phyloP scores from a whole-genome alignment of 768 basidiomycete species.

The Amylocystis lapponica region DNA sequence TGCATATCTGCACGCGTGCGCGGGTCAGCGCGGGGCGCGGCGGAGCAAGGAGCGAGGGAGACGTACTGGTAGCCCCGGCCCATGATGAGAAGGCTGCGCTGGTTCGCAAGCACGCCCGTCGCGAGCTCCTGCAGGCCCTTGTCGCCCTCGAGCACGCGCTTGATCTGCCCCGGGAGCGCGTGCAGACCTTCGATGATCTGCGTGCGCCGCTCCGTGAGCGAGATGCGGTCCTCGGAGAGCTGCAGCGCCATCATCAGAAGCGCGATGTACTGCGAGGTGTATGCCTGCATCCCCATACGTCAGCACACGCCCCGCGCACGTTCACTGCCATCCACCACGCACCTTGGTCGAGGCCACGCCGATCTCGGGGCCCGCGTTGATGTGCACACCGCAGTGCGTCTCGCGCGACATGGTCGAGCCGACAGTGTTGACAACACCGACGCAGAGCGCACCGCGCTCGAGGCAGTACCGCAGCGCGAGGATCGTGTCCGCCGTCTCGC shows the following conservation, averaged over 20 bases:
- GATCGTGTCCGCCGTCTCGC: constrained; percentile 98
- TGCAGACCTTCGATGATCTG: constrained; percentile 93
- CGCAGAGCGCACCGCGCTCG: constrained; percentile 92
- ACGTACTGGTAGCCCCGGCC: constrained; percentile 94
- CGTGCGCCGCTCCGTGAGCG: constrained; percentile 82
- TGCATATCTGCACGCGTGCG: constrained; percentile 58
- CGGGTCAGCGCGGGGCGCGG: background rate
- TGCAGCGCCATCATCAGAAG: constrained; percentile 98
- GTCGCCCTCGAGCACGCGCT: constrained; percentile 79
- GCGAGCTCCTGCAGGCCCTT: constrained; percentile 74
- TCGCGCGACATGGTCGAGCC: constrained; percentile 97
- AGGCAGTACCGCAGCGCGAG: constrained; percentile 93
- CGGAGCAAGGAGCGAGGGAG: constrained; percentile 1
- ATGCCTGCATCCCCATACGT: constrained; percentile 50
- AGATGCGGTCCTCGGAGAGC: constrained; percentile 94
- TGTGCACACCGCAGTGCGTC: constrained; percentile 98
- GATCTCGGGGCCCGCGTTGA: constrained; percentile 98
- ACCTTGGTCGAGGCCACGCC: constrained; percentile 99
- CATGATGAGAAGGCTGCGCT: constrained; percentile 92
- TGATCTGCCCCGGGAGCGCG: constrained; percentile 85
- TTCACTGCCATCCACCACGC: constrained; percentile 9
- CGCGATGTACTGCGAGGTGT: constrained; percentile 98
- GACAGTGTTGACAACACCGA: constrained; percentile 98
- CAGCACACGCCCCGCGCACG: background rate
- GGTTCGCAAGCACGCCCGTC: constrained; percentile 63